Conservation (phyloP, 768 basidiomycete species). For the Hemileccinum rubropunctum region DNA sequence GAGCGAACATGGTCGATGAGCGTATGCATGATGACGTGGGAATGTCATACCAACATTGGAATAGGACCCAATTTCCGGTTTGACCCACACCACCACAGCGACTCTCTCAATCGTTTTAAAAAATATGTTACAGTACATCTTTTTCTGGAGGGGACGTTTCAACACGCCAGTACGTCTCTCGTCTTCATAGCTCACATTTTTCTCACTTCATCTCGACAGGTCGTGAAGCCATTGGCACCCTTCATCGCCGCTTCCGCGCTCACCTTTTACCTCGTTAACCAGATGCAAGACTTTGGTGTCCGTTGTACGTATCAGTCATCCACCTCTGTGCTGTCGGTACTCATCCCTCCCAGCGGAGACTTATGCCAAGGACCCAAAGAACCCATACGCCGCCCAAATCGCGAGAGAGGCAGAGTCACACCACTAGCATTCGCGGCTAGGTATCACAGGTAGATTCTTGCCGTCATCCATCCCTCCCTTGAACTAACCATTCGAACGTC, state of each 20-base stretch:
- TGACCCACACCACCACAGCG: slow-evolving; percentile 11
- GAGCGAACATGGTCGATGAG: not conserved
- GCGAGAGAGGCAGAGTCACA: slow-evolving; percentile 59
- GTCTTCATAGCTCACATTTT: not conserved
- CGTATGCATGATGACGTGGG: slow-evolving; percentile 19
- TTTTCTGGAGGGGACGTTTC: slow-evolving; percentile 28
- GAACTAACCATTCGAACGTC: not conserved
- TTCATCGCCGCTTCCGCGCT: slow-evolving; percentile 67
- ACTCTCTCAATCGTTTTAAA: not conserved
- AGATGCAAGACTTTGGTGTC: slow-evolving; percentile 66
- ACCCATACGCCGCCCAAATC: slow-evolving; percentile 78
- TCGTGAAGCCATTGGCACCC: slow-evolving; percentile 75
- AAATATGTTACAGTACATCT: slow-evolving; percentile 23
- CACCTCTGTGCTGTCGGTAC: not conserved
- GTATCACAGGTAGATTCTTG: slow-evolving; percentile 6
- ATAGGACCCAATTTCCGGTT: slow-evolving; percentile 17
- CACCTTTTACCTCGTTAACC: slow-evolving; percentile 64
- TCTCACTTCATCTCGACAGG: slow-evolving; percentile 38
- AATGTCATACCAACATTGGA: slow-evolving; percentile 13
- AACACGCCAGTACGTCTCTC: slow-evolving; percentile 25
- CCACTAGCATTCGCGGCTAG: slow-evolving; percentile 24
- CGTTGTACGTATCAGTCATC: slow-evolving; percentile 53
- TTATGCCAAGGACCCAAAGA: slow-evolving; percentile 74
- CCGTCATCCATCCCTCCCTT: not conserved
- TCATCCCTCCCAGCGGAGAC: slow-evolving; percentile 47